A percentile compares a stretch with the other conserved stretches of the same genome.
Conservation (phyloP, 176 grass and related monocot species). For the Triticum aestivum region DNA sequence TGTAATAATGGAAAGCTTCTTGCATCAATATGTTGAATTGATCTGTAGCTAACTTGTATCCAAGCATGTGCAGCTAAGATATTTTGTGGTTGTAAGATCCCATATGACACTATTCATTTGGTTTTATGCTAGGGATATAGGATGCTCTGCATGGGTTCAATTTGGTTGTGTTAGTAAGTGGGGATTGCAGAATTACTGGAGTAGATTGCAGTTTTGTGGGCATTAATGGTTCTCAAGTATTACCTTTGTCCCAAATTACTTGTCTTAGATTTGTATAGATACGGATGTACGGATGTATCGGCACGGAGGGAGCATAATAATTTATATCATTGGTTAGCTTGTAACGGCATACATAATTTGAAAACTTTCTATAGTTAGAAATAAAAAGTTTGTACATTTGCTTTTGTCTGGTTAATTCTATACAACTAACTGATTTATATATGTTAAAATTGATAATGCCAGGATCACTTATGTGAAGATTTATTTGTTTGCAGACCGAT, state of each 20-base stretch:
- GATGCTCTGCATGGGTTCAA: not conserved
- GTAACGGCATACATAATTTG: not conserved
- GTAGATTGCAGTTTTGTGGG: not conserved
- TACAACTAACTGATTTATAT: not conserved
- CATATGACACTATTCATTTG: not conserved
- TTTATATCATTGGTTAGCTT: not conserved
- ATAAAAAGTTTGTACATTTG: not conserved
- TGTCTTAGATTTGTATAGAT: no score
- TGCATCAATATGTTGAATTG: not conserved
- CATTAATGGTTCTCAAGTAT: not conserved
- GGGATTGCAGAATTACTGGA: not conserved
- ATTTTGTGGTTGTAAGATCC: not conserved
- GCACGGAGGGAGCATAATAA: not conserved
- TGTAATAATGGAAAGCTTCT: not conserved
- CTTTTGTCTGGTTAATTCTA: not conserved
- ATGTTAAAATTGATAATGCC: not conserved
- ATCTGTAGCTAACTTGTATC: not conserved
- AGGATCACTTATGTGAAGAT: constrained; percentile 1
- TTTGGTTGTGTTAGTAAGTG: not conserved
- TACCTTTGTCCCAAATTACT: no score
- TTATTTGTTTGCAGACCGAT: constrained; percentile 61
- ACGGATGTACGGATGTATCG: no score
- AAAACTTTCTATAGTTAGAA: not conserved
- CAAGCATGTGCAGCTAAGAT: not conserved
- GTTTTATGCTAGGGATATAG: not conserved